Evolutionary conservation across 306 rosid genomes (phyloP).

Genomic region (Pueraria montana): DNA sequence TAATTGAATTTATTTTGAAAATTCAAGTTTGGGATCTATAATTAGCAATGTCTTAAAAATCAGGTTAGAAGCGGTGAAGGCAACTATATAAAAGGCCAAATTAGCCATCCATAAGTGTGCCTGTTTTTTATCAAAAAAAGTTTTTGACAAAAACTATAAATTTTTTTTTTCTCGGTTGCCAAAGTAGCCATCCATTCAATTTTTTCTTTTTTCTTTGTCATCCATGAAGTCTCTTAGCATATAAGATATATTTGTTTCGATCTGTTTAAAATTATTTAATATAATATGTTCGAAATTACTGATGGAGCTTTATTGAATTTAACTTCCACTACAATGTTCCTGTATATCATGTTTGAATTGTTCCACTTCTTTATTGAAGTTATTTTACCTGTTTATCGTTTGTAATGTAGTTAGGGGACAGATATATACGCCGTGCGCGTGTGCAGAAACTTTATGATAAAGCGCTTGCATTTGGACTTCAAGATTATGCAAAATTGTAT

Average conservation of each 20-base stretch:
- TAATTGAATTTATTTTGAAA: conserved; percentile 14
- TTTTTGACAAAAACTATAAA: not conserved
- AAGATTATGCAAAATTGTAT: conserved; percentile 90
- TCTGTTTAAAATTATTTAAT: not conserved
- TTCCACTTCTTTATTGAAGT: conserved; percentile 33
- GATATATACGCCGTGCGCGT: conserved; percentile 82
- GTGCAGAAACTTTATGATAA: conserved; percentile 86
- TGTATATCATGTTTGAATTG: conserved; percentile 15
- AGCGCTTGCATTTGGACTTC: conserved; percentile 84
- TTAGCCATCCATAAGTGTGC: not conserved
- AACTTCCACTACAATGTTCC: not conserved
- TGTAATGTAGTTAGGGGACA: conserved; percentile 88
- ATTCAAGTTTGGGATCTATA: not conserved
- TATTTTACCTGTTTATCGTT: conserved; percentile 37
- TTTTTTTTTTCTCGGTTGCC: not conserved
- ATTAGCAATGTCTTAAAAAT: not conserved
- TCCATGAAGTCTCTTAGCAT: not conserved
- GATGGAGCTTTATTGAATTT: conserved; percentile 14
- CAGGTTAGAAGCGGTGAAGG: not conserved
- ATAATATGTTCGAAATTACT: not conserved
- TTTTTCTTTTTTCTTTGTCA: not conserved
- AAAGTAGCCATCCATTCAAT: not conserved
- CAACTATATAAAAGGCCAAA: not conserved
- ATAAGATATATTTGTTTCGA: not conserved
- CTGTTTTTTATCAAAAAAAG: not conserved